Evolutionary conservation across 257 asterid genomes (phyloP).

Genomic region (Plantago ovata): DNA sequence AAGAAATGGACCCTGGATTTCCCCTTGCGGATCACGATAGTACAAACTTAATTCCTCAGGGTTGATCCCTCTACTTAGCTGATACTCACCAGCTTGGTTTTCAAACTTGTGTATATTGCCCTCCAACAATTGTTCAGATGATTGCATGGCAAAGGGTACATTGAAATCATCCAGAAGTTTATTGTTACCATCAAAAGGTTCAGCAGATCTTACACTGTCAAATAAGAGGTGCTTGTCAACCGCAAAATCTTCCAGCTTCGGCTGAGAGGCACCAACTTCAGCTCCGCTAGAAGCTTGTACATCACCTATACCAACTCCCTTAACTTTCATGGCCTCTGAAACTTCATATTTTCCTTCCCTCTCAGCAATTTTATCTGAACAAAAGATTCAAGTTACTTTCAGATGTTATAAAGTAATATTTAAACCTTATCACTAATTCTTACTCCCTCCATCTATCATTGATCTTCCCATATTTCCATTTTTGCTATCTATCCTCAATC

Average conservation of each 20-base stretch:
- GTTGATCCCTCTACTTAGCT: constrained; percentile 43
- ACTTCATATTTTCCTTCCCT: constrained; percentile 29
- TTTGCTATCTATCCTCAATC: too few relatives aligned
- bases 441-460: too few relatives aligned
- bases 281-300: constrained; percentile 24
- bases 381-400: constrained; percentile 11
- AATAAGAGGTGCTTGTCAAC: constrained; percentile 29
- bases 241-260: constrained; percentile 31
- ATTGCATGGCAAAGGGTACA: constrained; percentile 29
- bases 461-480: too few relatives aligned
- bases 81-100: constrained; percentile 35
- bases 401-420: constrained; percentile 18
- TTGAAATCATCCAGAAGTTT: constrained; percentile 39
- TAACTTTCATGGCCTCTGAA: constrained; percentile 35
- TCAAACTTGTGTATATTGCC: constrained; percentile 39
- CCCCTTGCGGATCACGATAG: constrained; percentile 95
- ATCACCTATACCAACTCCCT: constrained; percentile 24
- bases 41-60: constrained; percentile 85
- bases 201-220: constrained; percentile 27
- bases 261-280: constrained; percentile 38
- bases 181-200: constrained; percentile 36
- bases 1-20: constrained; percentile 95
- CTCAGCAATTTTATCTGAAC: constrained; percentile 33
- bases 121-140: constrained; percentile 49
- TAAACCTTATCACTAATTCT: constrained; percentile 3